Evolutionary conservation across 108 stramenopile genomes (phyloP).

Genomic region (Discostella pseudostelligera): DNA sequence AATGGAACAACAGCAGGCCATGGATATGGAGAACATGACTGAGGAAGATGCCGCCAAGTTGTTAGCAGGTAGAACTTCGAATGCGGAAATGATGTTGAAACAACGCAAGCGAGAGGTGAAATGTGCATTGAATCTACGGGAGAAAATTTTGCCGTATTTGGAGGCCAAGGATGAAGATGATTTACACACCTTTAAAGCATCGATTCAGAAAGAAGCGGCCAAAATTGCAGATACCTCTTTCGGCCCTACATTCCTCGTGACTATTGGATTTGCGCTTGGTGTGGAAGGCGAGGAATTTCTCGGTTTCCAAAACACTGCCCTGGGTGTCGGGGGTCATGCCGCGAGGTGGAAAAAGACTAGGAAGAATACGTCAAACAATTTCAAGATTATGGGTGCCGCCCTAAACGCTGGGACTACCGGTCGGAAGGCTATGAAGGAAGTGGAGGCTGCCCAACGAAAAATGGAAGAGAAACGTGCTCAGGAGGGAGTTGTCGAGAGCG

Average conservation of each 20-base stretch:
- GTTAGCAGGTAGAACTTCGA: constrained; percentile 26
- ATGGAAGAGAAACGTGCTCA: constrained; percentile 40
- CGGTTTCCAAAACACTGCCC: constrained; percentile 65
- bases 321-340: constrained; percentile 74
- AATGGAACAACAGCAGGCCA: constrained; percentile 39
- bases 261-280: constrained; percentile 75
- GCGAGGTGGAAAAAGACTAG: constrained; percentile 64
- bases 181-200: constrained; percentile 28
- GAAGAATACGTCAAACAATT: constrained; percentile 51
- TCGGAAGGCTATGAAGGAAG: constrained; percentile 71
- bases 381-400: constrained; percentile 68
- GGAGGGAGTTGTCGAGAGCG: constrained; percentile 7
- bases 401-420: constrained; percentile 71
- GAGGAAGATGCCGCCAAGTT: constrained; percentile 57
- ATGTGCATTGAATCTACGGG: constrained; percentile 62
- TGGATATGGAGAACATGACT: constrained; percentile 49
- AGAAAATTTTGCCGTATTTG: constrained; percentile 61
- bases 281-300: constrained; percentile 76
- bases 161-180: constrained; percentile 60
- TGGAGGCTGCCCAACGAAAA: constrained; percentile 59
- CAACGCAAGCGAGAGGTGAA: constrained; percentile 79
- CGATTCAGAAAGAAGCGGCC: constrained; percentile 55
- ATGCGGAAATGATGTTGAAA: constrained; percentile 47
- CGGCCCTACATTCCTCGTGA: constrained; percentile 68
- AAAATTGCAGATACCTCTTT: constrained; percentile 77